phyloP scores from a whole-genome alignment of 176 grass and related monocot species.

The Eragrostis curvula region DNA sequence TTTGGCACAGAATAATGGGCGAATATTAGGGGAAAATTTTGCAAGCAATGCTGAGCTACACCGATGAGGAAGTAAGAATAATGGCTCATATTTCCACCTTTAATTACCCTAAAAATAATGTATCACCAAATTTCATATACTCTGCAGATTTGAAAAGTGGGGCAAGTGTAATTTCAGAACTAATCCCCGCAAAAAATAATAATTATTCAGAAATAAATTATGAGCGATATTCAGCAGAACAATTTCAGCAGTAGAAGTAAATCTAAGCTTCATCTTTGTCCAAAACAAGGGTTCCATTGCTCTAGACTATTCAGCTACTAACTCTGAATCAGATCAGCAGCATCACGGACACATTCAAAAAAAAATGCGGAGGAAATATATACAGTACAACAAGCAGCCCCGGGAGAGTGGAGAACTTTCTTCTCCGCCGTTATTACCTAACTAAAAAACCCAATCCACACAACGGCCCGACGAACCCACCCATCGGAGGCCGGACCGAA shows the following conservation, averaged over 20 bases:
- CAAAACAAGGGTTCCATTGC: not conserved
- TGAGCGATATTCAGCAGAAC: not conserved
- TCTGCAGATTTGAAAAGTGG: not conserved
- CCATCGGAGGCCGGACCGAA: not conserved
- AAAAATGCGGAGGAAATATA: not conserved
- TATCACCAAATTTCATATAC: not conserved
- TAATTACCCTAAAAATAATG: not conserved
- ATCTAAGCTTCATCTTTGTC: not conserved
- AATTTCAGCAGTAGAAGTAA: not conserved
- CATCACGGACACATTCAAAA: not conserved
- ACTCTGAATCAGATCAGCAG: not conserved
- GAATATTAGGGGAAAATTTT: not conserved
- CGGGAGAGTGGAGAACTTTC: not conserved
- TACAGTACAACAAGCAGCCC: not conserved
- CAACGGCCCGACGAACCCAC: not conserved
- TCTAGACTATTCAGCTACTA: not conserved
- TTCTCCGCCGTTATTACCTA: not conserved
- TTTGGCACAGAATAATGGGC: not conserved
- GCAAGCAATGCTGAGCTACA: not conserved
- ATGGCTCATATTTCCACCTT: too few species aligned
- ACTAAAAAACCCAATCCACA: conserved; percentile 20
- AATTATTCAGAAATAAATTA: conserved; percentile 5
- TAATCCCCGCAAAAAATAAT: too few species aligned
- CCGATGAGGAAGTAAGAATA: not conserved
- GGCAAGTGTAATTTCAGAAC: not conserved